Evolutionary conservation across 495 filamentous ascomycete genomes (phyloP), one percentile per base, ranked within the genome.

Genomic region (Tirmania nivea): DNA sequence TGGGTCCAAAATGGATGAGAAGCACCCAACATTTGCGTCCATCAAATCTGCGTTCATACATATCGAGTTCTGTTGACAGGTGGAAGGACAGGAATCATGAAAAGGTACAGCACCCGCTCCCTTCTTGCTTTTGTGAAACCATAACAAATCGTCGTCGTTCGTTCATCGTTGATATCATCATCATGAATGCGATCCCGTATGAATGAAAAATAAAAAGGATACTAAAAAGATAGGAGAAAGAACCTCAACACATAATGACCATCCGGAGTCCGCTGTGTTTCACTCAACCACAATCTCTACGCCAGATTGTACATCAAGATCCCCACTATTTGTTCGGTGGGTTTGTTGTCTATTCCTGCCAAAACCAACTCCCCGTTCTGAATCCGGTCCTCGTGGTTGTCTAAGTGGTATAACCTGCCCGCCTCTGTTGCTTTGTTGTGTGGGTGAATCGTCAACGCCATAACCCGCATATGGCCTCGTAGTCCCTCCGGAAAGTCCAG

Each of bases 271-370:
- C 2, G 25, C 25, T 50, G 6, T 50, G 2, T 5, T 59, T 59
- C 64, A 65, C 64, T 65, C 62, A 35, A 65, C 62, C 39, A 62
- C 62, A 49, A 65, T 65, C 49, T 64, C 62, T 52, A 57, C 62
- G 14, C 62, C 62, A 35, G 59, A 59, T 52, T 65, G 62, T 36
- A 64, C 56, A 48, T 65, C 62, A 37, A 65, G 55, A 45, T 65
- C 62, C 34, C 62, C 60, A 34, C 20, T 16, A 8, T 50, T n/a
- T 34, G 21, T 47, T 35, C 48, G 11, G 51, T 61, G 60, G 50
- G 57, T 63, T 37, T 64, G 61, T 34, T 54, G 37, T 53, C 62
- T 59, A 50, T 59, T 59, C 35, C 52, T 54, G 48, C 59, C 56
- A 56, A 64, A 65, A 48, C 62, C 62, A 20, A 62, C 62, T 42